A percentile compares a stretch with the other conserved stretches of the same genome.
Evolutionary conservation across 345 rosid genomes (phyloP).

Genomic region (Barbarea vulgaris): DNA sequence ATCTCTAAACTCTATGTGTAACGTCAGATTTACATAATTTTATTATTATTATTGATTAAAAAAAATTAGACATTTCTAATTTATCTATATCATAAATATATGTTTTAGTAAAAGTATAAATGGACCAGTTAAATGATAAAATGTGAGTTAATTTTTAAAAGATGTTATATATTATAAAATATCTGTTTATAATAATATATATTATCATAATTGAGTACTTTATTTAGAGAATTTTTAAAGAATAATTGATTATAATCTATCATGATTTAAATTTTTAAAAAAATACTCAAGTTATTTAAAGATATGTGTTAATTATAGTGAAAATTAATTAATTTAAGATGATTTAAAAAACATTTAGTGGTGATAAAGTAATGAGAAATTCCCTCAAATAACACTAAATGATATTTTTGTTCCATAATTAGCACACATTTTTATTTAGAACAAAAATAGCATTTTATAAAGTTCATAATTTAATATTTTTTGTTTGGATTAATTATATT

Average conservation of each 20-base stretch:
- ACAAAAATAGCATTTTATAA: too few species aligned
- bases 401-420: too few species aligned
- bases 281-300: not conserved
- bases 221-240: not conserved
- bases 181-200: too few species aligned
- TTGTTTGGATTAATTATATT: too few species aligned
- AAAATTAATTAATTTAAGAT: not conserved
- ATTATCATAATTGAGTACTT: not conserved
- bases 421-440: too few species aligned
- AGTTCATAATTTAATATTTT: too few species aligned
- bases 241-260: too few species aligned
- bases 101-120: not conserved
- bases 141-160: too few species aligned
- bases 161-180: too few species aligned
- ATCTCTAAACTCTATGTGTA: constrained; percentile 4
- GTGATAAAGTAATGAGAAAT: not conserved
- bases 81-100: not conserved
- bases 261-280: too few species aligned
- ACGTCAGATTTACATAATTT: constrained; percentile 20
- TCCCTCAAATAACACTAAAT: too few species aligned
- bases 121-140: not conserved
- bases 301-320: not conserved
- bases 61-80: not conserved
- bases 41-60: not conserved
- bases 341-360: constrained; percentile 5